Percentiles rank a stretch among this genome's conserved stretches.
Evolutionary conservation across 139 green algal genomes (phyloP).

Genomic region (Parachlorella kessleri): DNA sequence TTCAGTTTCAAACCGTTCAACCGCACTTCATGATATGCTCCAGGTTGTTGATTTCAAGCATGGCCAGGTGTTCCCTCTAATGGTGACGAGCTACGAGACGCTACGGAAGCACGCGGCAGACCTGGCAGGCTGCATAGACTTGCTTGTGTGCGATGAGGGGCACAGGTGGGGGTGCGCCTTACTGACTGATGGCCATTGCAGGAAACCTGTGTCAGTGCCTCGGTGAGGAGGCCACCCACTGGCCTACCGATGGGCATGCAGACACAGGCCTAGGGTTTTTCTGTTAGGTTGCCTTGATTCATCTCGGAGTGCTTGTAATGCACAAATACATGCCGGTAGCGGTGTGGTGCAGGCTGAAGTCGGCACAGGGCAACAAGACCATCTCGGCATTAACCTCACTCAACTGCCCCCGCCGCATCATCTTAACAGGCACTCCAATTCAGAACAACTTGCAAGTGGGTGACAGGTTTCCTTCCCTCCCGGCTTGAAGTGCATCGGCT

Average conservation of each 20-base stretch:
- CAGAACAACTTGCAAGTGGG: slow-evolving; percentile 83
- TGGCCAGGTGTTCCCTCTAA: slow-evolving; percentile 23
- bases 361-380: slow-evolving; percentile 81
- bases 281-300: no score
- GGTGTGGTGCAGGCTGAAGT: slow-evolving; percentile 71
- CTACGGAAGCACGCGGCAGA: slow-evolving; percentile 57
- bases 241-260: no score
- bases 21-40: not conserved
- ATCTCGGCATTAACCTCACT: slow-evolving; percentile 55
- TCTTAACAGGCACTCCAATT: slow-evolving; percentile 80
- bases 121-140: slow-evolving; percentile 59
- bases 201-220: no score
- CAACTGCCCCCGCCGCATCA: slow-evolving; percentile 64
- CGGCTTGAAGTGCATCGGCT: no score
- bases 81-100: slow-evolving; percentile 47
- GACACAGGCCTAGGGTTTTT: no score
- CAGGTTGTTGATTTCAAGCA: slow-evolving; percentile 56
- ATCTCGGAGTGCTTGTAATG: no score
- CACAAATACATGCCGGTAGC: no score
- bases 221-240: no score
- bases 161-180: slow-evolving; percentile 63
- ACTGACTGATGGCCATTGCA: no score
- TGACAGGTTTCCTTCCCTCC: no score
- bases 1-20: not conserved
- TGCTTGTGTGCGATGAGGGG: slow-evolving; percentile 88